Conservation (phyloP, 202 grass and related monocot species). For the Bolboschoenoplectus hybrid region DNA sequence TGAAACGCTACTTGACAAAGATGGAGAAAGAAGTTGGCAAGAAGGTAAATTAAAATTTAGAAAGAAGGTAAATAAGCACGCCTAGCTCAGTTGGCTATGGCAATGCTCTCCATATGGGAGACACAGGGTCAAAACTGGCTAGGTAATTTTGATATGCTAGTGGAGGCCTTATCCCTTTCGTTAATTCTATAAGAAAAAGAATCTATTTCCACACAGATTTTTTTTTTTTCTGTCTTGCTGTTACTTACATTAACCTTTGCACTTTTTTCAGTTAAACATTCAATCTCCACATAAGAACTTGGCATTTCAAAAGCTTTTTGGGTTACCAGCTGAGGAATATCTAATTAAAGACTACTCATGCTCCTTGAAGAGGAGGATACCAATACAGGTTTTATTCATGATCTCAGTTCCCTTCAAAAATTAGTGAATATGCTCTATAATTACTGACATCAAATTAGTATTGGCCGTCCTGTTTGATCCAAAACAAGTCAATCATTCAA, state of each 20-base stretch:
- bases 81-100: background rate
- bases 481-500: background rate
- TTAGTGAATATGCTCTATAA: background rate
- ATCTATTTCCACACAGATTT: background rate
- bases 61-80: background rate
- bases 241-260: background rate
- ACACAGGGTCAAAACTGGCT: background rate
- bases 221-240: slow-evolving; percentile 31
- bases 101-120: background rate
- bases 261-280: slow-evolving; percentile 57
- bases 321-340: slow-evolving; percentile 76
- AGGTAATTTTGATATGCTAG: background rate
- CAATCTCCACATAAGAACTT: slow-evolving; percentile 76
- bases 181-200: background rate
- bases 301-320: slow-evolving; percentile 80
- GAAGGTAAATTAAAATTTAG: slow-evolving; percentile 55
- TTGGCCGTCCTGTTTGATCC: background rate
- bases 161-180: background rate
- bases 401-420: background rate
- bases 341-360: slow-evolving; percentile 89
- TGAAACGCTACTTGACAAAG: slow-evolving; percentile 71
- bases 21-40: slow-evolving; percentile 94
- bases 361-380: slow-evolving; percentile 73
- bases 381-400: slow-evolving; percentile 56
- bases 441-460: background rate